Evolutionary conservation across 2,329 filamentous ascomycete species (phyloP), one percentile per base, ranked within the genome.

Genomic region (Triangularia verruculosa): DNA sequence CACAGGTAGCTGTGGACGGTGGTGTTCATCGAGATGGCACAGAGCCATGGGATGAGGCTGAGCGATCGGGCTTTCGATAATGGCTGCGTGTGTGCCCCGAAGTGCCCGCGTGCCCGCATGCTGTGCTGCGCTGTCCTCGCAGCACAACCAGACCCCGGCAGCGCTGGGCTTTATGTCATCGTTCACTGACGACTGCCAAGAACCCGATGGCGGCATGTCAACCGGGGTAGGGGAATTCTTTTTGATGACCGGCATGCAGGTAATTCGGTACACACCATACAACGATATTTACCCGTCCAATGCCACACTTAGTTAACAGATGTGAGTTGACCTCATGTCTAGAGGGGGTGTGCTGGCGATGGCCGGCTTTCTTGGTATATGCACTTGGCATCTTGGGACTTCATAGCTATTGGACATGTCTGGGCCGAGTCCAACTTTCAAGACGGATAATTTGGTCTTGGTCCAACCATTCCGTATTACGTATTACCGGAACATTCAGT

Each of bases 151-250:
- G 56, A 47, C 34, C 56, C 56, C 32, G 28, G 55, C 30, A 57
- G 17, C n/a, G n/a, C 55, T 57, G 28, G 55, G 20, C 22, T 30
- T 57, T n/a, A 39, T 39, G 34, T n/a, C 34, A 39, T 39, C 34
- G 13, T 20, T 17, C n/a, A 43, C 34, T 32, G 56, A 58, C 30
- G 56, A 20, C 39, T 47, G 56, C 56, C 56, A 58, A 58, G 56
- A 39, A 25, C 56, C 56, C 32, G 39, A 43, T n/a, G 32, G 56
- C 56, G 32, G 56, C 32, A 58, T 58, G 32, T 24, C 30, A 22
- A 47, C 56, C 11, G 56, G 56, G 56, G 32, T 43, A 32, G 56
- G 56, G 25, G 32, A 47, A 47, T 47, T 47, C 39, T 20, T 12
- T 47, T 47, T 47, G n/a, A 22, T 47, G 39, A 47, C 39, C 39